Evolutionary conservation across 2,329 filamentous ascomycete genomes (phyloP).

Genomic region (Aspergillus sp.): DNA sequence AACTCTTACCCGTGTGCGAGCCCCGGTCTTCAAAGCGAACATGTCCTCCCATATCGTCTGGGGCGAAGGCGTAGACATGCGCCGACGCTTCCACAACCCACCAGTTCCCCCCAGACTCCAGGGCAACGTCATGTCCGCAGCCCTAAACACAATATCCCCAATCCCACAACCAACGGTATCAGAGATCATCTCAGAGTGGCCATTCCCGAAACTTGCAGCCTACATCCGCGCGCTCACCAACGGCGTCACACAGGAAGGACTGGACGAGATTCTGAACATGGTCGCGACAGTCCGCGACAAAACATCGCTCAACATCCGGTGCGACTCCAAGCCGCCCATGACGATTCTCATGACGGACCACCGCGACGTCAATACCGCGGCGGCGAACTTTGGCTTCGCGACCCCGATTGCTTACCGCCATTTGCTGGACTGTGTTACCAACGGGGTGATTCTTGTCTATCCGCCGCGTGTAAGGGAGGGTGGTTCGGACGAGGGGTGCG

Average conservation of each 20-base stretch:
- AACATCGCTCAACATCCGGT: constrained; percentile 31
- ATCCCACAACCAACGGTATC: constrained; percentile 30
- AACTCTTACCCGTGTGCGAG: constrained; percentile 36
- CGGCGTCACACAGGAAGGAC: constrained; percentile 31
- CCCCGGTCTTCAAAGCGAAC: constrained; percentile 34
- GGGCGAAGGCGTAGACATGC: constrained; percentile 44
- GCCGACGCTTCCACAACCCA: constrained; percentile 34
- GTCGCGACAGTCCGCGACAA: constrained; percentile 42
- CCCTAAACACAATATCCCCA: constrained; percentile 24
- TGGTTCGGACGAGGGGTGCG: constrained; percentile 36
- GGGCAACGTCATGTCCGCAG: constrained; percentile 36
- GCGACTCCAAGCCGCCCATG: constrained; percentile 39
- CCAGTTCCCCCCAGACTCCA: constrained; percentile 35
- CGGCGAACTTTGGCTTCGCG: constrained; percentile 40
- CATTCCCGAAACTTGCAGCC: constrained; percentile 35
- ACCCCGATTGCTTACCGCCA: constrained; percentile 36
- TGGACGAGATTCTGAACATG: constrained; percentile 29
- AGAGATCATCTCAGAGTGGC: constrained; percentile 38
- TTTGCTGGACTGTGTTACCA: constrained; percentile 30
- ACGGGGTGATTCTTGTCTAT: constrained; percentile 26
- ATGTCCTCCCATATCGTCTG: constrained; percentile 30
- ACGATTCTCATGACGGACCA: constrained; percentile 39
- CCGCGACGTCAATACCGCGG: constrained; percentile 31
- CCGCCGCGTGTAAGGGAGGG: constrained; percentile 25
- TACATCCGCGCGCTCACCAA: constrained; percentile 42